Evolutionary conservation across 225 moss, liverwort and hornwort genomes (phyloP), one percentile per base, ranked within the genome.

Genomic region (Sphagnum tenellum): DNA sequence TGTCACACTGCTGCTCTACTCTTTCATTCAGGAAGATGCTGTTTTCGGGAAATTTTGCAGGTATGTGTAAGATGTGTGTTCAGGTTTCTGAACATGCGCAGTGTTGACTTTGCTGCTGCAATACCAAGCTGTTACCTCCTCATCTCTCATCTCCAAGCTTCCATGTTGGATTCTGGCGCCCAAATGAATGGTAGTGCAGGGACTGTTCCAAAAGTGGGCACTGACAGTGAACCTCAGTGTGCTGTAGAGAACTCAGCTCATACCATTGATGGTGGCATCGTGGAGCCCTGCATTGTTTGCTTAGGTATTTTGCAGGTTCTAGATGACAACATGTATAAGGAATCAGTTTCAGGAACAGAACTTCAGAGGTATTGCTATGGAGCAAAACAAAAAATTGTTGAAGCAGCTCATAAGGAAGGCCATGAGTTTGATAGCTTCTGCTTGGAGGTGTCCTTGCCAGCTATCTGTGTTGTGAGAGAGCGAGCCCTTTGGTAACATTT

Each of bases 401-500:
- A 84, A 46, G 80, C 79, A 59, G 75, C 83, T 58, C 74, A 68
- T 46, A 81, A 78, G 67, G 89, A 80, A 57, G 93, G 88, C 44
- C 86, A 98, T 46, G 60, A 46, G 49, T 87, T 89, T 66, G 86
- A 83, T 65, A 75, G 74, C 3, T 98, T 90, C 63, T 93, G 89
- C 70, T 72, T 98, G 82, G 96, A 98, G 76, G 84, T 93, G 59
- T 88, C 96, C 64, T 76, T 98, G 72, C 93, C 96, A 57, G 85
- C 90, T 50, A 76, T 90, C 56, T 65, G 82, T 59, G 80, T 93
- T 59, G 85, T 98, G 58, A 84, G 96, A 71, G 96, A 98, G 67
- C 90, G 93, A 47, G 85, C 84, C 46, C 83, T 98, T 59, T 98
- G 96, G 96, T 96, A 88, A 5, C 12, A 64, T 62, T 52, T 53